phyloP scores from a whole-genome alignment of 257 asterid genomes.

The Primulina tabacum region DNA sequence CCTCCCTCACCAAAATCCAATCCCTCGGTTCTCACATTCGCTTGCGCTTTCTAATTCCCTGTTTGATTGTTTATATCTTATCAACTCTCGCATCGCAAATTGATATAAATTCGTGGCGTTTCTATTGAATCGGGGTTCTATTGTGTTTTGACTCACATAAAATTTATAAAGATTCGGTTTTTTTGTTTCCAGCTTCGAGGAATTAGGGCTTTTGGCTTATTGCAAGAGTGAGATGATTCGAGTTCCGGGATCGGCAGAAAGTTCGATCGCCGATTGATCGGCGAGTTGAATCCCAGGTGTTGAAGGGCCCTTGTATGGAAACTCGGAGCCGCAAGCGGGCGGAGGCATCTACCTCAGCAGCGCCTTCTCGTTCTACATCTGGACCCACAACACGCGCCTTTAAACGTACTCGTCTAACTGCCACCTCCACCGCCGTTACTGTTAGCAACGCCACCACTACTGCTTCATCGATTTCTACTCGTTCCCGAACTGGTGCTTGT shows the following conservation, averaged over 20 bases:
- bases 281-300: slow-evolving; percentile 61
- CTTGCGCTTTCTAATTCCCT: not conserved
- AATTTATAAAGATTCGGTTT: slow-evolving; percentile 34
- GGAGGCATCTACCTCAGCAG: slow-evolving; percentile 99
- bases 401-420: slow-evolving; percentile 74
- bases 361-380: slow-evolving; percentile 56
- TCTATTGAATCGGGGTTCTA: slow-evolving; percentile 20
- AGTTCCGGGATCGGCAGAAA: slow-evolving; percentile 39
- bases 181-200: slow-evolving; percentile 22
- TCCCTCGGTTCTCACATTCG: not conserved
- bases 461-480: slow-evolving; percentile 51
- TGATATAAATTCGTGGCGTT: not conserved
- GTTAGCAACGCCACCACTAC: slow-evolving; percentile 27
- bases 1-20: not conserved
- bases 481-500: slow-evolving; percentile 60
- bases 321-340: slow-evolving; percentile 99
- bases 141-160: slow-evolving; percentile 26
- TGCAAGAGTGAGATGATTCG: slow-evolving; percentile 38
- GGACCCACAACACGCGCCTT: slow-evolving; percentile 82
- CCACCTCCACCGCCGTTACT: slow-evolving; percentile 40
- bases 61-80: not conserved
- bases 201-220: slow-evolving; percentile 42
- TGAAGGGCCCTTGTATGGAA: slow-evolving; percentile 94
- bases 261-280: slow-evolving; percentile 91
- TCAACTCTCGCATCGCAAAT: not conserved